Percentiles rank a stretch among this genome's conserved stretches.
Evolutionary conservation across 1,284 basidiomycete genomes (phyloP).

Genomic region (Cystobasidium sp.): DNA sequence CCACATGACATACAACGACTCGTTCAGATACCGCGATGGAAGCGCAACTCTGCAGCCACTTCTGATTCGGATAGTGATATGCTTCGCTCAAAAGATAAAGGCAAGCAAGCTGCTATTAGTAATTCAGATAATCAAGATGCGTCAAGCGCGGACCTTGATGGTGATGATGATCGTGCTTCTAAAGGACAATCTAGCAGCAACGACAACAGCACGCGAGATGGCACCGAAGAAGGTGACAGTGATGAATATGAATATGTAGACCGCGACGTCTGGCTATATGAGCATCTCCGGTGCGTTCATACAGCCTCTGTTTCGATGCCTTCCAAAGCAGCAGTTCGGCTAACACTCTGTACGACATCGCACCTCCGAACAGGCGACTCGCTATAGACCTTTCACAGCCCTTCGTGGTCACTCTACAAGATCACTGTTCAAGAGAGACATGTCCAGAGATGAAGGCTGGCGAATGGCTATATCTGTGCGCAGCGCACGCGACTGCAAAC

Average conservation of each 20-base stretch:
- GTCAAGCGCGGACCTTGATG: neutral
- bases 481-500: slow-evolving; percentile 67
- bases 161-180: slow-evolving; percentile 7
- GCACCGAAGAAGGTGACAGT: slow-evolving; percentile 57
- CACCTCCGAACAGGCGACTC: slow-evolving; percentile 67
- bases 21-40: slow-evolving; percentile 68
- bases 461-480: slow-evolving; percentile 95
- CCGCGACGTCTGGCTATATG: slow-evolving; percentile 86
- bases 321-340: neutral
- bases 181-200: neutral
- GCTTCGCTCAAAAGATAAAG: neutral
- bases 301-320: neutral
- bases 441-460: slow-evolving; percentile 97
- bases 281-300: slow-evolving; percentile 76
- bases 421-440: slow-evolving; percentile 77
- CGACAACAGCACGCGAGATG: slow-evolving; percentile 10
- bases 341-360: neutral
- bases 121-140: neutral
- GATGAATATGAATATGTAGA: slow-evolving; percentile 70
- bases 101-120: slow-evolving; percentile 1
- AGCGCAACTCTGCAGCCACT: neutral
- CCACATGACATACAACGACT: slow-evolving; percentile 86
- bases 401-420: slow-evolving; percentile 81
- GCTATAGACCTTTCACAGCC: slow-evolving; percentile 90
- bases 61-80: neutral